These are phyloP conservation scores for Mucuna pruriens DNA, from an alignment of 306 rosid genomes.

Conservation along the genomic window DNA sequence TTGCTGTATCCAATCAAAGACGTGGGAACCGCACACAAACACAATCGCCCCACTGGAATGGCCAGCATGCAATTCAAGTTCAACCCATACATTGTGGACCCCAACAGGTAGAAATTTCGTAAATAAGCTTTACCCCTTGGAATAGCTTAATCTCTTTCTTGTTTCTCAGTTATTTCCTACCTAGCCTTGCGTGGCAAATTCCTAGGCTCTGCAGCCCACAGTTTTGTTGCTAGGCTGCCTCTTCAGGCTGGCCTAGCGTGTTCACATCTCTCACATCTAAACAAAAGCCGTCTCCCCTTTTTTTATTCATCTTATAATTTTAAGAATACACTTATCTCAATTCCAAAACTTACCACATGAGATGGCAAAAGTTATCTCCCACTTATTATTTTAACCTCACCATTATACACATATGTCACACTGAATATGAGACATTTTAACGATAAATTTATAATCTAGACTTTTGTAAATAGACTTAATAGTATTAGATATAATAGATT, in stretches of 20 bases:
- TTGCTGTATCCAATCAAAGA: neutral
- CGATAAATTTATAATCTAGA: no score
- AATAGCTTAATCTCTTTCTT: slow-evolving; percentile 1
- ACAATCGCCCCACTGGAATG: neutral
- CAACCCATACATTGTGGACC: neutral
- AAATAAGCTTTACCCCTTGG: no score
- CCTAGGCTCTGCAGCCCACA: neutral
- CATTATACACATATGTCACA: no score
- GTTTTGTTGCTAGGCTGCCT: neutral
- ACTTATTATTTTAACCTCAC: no score
- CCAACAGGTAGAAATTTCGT: no score
- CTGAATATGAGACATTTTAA: no score
- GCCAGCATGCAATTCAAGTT: neutral
- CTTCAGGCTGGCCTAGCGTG: neutral
- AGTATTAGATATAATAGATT: no score
- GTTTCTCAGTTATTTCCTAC: neutral
- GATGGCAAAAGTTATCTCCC: no score
- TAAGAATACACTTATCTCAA: no score
- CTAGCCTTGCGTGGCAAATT: neutral
- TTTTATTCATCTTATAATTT: no score
- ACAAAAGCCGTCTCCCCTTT: neutral
- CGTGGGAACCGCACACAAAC: slow-evolving; percentile 12
- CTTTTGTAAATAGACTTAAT: no score
- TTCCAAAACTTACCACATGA: no score
- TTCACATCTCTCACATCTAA: neutral